Conservation (phyloP, 768 basidiomycete species). For the Dentipellis fragilis region DNA sequence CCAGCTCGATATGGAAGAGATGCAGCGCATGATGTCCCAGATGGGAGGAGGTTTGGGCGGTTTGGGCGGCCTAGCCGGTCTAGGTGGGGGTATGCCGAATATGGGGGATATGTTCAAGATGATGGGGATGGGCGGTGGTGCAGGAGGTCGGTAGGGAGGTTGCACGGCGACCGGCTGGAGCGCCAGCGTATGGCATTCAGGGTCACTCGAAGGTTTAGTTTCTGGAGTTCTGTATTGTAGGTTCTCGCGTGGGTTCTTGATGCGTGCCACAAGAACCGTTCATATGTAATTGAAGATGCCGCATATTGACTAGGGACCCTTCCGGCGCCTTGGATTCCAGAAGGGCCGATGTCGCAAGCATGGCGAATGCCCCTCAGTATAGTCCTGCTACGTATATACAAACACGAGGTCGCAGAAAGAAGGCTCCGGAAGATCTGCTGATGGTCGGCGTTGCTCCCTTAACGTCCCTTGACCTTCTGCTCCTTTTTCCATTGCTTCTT, state of each 20-base stretch:
- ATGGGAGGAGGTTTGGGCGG: constrained; percentile 50
- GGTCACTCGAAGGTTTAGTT: background rate
- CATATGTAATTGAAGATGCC: background rate
- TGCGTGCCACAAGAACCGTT: background rate
- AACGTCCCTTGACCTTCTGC: constrained; percentile 4
- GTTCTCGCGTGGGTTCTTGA: background rate
- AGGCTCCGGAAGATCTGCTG: background rate
- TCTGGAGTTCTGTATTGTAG: background rate
- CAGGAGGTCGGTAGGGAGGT: constrained; percentile 6
- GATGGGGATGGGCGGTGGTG: constrained; percentile 39
- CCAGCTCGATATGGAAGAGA: constrained; percentile 87
- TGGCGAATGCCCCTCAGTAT: background rate
- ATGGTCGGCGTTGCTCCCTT: background rate
- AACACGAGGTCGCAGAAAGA: background rate
- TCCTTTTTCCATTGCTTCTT: constrained; percentile 25
- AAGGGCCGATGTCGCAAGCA: background rate
- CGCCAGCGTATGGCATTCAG: background rate
- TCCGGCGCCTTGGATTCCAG: background rate
- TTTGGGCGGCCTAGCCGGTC: constrained; percentile 49
- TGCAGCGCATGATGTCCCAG: constrained; percentile 92
- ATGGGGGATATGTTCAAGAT: constrained; percentile 79
- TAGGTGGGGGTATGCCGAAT: constrained; percentile 57
- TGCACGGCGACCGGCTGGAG: background rate
- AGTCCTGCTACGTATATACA: background rate
- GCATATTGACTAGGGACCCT: background rate